A percentile compares a stretch with the other conserved stretches of the same genome.
Evolutionary conservation across 768 basidiomycete species (phyloP).

Genomic region (Omphalotus guepiniiformis): DNA sequence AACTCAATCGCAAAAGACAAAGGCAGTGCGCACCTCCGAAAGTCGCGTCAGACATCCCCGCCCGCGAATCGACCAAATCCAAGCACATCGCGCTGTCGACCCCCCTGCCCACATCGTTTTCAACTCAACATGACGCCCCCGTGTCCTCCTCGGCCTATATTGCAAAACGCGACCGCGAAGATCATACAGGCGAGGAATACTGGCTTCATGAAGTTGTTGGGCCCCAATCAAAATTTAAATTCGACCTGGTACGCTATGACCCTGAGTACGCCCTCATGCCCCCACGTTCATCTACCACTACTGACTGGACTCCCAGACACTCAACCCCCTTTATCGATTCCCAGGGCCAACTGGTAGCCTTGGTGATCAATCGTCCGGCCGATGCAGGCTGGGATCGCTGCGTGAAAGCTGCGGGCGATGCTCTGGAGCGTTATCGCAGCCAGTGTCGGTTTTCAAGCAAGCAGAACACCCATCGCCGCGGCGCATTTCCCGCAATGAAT

Average conservation of each 20-base stretch:
- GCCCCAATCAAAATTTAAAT: background rate
- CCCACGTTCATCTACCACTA: background rate
- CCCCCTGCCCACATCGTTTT: background rate
- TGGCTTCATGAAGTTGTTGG: background rate
- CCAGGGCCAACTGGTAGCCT: background rate
- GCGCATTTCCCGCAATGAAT: slow-evolving; percentile 14
- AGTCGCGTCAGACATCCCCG: background rate
- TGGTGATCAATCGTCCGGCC: slow-evolving; percentile 12
- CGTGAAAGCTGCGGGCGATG: slow-evolving; percentile 1
- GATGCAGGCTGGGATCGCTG: slow-evolving; percentile 7
- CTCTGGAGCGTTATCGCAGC: background rate
- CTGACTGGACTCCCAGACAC: background rate
- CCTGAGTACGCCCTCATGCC: background rate
- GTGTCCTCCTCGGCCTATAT: background rate
- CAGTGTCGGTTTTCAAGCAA: slow-evolving; percentile 5
- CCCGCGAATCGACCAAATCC: background rate
- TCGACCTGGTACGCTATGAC: background rate
- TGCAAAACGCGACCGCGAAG: background rate
- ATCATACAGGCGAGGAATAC: background rate
- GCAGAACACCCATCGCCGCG: slow-evolving; percentile 15
- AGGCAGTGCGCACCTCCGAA: background rate
- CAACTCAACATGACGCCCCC: background rate
- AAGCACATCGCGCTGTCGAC: background rate
- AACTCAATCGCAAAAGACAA: background rate
- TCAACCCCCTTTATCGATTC: background rate